phyloP scores from a whole-genome alignment of 169 alveolate genomes.

The Plasmodium cynomolgi region DNA sequence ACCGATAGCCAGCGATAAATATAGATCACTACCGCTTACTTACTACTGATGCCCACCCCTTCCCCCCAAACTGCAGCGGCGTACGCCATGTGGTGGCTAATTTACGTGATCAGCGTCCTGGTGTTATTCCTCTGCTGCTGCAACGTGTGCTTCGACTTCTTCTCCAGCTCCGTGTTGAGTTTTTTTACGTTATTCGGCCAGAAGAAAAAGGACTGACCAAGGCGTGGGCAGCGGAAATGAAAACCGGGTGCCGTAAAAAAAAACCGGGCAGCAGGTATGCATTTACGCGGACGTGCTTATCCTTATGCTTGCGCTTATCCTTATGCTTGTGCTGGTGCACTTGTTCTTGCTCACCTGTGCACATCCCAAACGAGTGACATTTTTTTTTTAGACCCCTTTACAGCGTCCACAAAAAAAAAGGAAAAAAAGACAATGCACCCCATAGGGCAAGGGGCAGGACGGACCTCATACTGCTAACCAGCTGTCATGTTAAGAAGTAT shows the following conservation, averaged over 20 bases:
- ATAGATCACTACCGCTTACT: background rate
- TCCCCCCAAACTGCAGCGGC: conserved; percentile 16
- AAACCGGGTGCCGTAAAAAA: background rate
- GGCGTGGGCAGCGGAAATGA: background rate
- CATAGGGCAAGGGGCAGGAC: background rate
- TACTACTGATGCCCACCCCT: background rate
- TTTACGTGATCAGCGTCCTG: conserved; percentile 52
- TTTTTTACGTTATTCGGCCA: conserved; percentile 13
- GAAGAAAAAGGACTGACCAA: conserved; percentile 18
- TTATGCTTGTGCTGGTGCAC: background rate
- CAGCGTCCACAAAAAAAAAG: background rate
- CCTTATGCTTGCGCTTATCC: background rate
- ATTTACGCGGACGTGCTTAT: background rate
- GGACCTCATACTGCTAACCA: background rate
- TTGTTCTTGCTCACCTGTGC: background rate
- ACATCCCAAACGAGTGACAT: background rate
- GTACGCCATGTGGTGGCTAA: conserved; percentile 74
- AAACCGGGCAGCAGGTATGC: background rate
- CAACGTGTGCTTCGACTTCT: conserved; percentile 52
- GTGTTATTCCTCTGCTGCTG: conserved; percentile 72
- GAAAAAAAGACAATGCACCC: background rate
- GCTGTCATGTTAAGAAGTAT: background rate
- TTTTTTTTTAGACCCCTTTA: background rate
- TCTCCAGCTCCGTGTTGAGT: conserved; percentile 43
- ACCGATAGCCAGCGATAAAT: background rate